Evolutionary conservation across 768 basidiomycete genomes (phyloP).

Genomic region (Pisolithus microcarpus): DNA sequence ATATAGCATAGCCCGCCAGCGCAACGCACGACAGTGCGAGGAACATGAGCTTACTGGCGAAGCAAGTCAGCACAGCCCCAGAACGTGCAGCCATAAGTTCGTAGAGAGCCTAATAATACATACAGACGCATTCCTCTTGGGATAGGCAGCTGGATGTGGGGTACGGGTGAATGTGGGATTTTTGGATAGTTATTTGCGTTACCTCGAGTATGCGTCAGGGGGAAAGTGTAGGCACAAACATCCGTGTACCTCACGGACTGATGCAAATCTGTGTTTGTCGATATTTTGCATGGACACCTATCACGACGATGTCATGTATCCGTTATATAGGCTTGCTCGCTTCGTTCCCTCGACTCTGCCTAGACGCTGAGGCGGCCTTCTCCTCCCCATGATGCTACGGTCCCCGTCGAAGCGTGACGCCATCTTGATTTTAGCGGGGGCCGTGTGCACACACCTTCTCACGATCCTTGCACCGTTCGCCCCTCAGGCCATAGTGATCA

Average conservation of each 20-base stretch:
- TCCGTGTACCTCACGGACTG: no score
- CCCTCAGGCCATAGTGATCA: slow-evolving; percentile 27
- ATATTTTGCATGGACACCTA: background rate
- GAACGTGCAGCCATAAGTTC: no score
- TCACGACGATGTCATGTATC: background rate
- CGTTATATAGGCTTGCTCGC: background rate
- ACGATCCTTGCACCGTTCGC: slow-evolving; percentile 31
- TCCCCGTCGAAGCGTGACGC: slow-evolving; percentile 49
- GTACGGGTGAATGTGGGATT: no score
- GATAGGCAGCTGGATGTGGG: no score
- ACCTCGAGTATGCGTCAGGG: no score
- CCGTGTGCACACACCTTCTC: slow-evolving; percentile 48
- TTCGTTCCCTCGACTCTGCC: background rate
- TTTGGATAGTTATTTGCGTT: no score
- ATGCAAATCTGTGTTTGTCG: background rate
- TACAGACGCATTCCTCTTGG: no score
- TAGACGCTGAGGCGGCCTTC: background rate
- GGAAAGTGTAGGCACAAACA: no score
- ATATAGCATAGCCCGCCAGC: slow-evolving; percentile 6
- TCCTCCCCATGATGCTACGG: slow-evolving; percentile 25
- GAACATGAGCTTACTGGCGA: slow-evolving; percentile 7
- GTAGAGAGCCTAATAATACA: no score
- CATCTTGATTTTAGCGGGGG: slow-evolving; percentile 52
- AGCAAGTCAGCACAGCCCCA: no score
- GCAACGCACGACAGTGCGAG: slow-evolving; percentile 11